Evolutionary conservation across 306 rosid genomes (phyloP).

Genomic region (Crotalaria pallida): DNA sequence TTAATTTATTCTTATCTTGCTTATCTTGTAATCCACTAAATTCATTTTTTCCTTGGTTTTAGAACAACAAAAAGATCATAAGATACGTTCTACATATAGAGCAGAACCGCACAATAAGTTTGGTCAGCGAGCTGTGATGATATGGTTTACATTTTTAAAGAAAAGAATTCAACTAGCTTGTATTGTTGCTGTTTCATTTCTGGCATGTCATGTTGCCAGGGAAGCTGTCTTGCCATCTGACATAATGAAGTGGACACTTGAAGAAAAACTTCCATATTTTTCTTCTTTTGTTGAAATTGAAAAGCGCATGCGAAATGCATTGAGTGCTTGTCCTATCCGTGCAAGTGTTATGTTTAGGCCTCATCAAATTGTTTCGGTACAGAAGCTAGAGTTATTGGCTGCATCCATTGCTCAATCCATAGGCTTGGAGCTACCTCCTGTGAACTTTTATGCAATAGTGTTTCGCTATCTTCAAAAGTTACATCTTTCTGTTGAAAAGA

Average conservation of each 20-base stretch:
- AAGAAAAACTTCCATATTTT: slow-evolving; percentile 86
- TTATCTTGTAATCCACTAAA: slow-evolving; percentile 15
- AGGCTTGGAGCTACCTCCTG: slow-evolving; percentile 78
- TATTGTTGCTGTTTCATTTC: slow-evolving; percentile 57
- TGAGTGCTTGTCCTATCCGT: slow-evolving; percentile 70
- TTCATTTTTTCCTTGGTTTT: slow-evolving; percentile 35
- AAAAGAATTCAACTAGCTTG: slow-evolving; percentile 57
- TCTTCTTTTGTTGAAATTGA: slow-evolving; percentile 76
- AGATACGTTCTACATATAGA: slow-evolving; percentile 34
- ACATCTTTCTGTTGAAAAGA: slow-evolving; percentile 56
- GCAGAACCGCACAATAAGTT: too few species aligned
- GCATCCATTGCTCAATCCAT: slow-evolving; percentile 65
- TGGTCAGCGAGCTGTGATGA: too few species aligned
- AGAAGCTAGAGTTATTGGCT: slow-evolving; percentile 61
- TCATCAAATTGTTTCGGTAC: slow-evolving; percentile 46
- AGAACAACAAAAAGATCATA: slow-evolving; percentile 43
- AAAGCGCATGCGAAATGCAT: slow-evolving; percentile 46
- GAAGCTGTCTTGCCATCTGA: slow-evolving; percentile 76
- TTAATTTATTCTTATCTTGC: slow-evolving; percentile 6
- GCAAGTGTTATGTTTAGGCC: slow-evolving; percentile 71
- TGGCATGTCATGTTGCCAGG: slow-evolving; percentile 82
- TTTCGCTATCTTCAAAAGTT: slow-evolving; percentile 49
- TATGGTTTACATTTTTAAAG: slow-evolving; percentile 65
- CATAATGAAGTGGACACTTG: slow-evolving; percentile 65
- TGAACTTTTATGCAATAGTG: slow-evolving; percentile 74